These are phyloP conservation scores for Aurantiochytrium sp. DNA, from an alignment of 108 stramenopile genomes.

Conservation along the genomic window DNA sequence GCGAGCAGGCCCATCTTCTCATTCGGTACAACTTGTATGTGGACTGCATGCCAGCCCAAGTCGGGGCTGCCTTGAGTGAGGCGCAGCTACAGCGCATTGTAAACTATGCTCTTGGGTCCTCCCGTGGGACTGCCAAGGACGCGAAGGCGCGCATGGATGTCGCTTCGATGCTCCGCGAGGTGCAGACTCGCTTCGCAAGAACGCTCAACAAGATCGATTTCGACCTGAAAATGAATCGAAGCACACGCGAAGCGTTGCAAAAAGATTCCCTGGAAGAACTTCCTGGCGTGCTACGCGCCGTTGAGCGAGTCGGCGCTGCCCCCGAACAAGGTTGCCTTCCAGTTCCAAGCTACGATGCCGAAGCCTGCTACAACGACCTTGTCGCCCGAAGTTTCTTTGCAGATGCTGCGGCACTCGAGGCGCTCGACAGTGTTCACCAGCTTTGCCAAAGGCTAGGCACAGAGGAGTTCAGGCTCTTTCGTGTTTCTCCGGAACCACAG, in stretches of 20 bases:
- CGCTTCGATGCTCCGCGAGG: conserved; percentile 21
- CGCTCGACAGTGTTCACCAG: not conserved
- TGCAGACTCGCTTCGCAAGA: conserved; percentile 29
- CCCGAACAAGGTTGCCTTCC: not conserved
- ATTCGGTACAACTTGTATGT: conserved; percentile 31
- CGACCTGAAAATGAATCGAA: conserved; percentile 24
- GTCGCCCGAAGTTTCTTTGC: not conserved
- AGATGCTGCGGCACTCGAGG: not conserved
- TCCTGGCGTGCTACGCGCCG: not conserved
- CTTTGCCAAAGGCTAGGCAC: not conserved
- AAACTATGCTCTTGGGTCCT: not conserved
- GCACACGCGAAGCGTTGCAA: not conserved
- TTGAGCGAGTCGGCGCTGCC: not conserved
- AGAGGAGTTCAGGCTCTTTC: not conserved
- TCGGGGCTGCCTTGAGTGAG: not conserved
- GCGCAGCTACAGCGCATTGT: conserved; percentile 25
- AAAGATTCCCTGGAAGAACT: not conserved
- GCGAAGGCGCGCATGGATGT: not conserved
- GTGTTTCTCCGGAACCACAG: not conserved
- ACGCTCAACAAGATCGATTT: conserved; percentile 48
- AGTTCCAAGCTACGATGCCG: not conserved
- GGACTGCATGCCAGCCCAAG: conserved; percentile 37
- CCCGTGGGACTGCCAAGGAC: not conserved
- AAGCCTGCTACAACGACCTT: not conserved
- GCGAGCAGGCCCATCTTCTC: not conserved